Evolutionary conservation across 2,329 filamentous ascomycete species (phyloP), one percentile per base, ranked within the genome.

Genomic region (Huntiella savannae): DNA sequence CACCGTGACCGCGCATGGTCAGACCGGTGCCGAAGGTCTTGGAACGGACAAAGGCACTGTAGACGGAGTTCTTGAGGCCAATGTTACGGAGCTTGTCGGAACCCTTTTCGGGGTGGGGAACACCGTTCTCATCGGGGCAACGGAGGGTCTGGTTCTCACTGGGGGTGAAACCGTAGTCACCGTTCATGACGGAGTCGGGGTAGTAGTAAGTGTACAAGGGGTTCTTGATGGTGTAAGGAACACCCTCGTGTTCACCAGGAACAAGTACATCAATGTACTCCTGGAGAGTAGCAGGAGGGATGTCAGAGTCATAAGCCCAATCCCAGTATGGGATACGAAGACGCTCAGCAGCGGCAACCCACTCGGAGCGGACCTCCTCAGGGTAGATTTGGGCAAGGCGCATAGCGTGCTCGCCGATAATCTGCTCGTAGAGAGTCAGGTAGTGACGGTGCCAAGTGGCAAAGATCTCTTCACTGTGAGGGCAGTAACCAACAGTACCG

Each of bases 401-500:
- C 52, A 63, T 62, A 36, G 67, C 66, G 36, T 69, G 60, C 2
- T 57, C 53, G 19, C 68, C 66, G 4, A 77, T 59, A 11, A 61
- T 54, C 68, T 77, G 72, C 70, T 77, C 73, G 47, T 63, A 74
- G 4, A 75, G 60, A 5, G 65, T 59, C 37, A 73, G 54, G 49
- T 70, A 75, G 3, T 70, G 66, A 4, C 71, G 67, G 55, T 77
- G 73, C 73, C 70, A 76, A 13, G 66, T 57, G 5, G 65, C 54
- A 51, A 74, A 71, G 17, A 67, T 55, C n/a, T 62, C 57, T 54
- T 71, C 65, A 49, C 60, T 60, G 41, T 72, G 66, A 12, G 65
- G 67, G 44, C 66, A 70, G 53, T 65, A 69, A 28, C 64, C 65
- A 1, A 54, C 49, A 8, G 42, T 48, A 19, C 51, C 52, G 1